phyloP scores from a whole-genome alignment of 305 asterid genomes.

The Fraxinus latifolia region DNA sequence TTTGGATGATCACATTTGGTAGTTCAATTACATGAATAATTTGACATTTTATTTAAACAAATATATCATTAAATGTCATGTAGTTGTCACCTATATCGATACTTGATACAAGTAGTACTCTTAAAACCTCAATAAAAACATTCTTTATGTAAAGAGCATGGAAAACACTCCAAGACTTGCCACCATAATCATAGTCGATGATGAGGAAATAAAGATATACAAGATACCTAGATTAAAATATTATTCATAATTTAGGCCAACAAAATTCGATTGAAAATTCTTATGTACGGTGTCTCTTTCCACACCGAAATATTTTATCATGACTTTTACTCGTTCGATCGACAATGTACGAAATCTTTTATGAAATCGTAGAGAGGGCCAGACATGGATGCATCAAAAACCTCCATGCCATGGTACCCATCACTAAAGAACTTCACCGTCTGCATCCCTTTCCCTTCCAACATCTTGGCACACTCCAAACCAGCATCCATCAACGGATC shows the following conservation, averaged over 20 bases:
- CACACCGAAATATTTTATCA: background rate
- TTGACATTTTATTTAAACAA: too few species aligned
- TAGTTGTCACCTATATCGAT: too few species aligned
- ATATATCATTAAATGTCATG: too few species aligned
- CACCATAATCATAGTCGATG: background rate
- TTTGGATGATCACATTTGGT: too few species aligned
- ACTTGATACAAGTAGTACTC: too few species aligned
- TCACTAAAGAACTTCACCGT: conserved; percentile 28
- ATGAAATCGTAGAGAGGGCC: conserved; percentile 18
- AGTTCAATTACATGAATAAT: too few species aligned
- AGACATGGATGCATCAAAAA: conserved; percentile 31
- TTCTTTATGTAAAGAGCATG: background rate
- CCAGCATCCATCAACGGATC: conserved; percentile 56
- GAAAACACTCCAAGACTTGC: background rate
- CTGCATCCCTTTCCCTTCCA: conserved; percentile 41
- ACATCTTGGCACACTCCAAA: conserved; percentile 31
- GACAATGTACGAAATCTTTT: conserved; percentile 16
- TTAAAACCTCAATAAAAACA: too few species aligned
- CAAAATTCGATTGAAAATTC: background rate
- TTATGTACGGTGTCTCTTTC: background rate
- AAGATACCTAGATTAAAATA: too few species aligned
- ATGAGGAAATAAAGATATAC: too few species aligned
- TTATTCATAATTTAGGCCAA: background rate
- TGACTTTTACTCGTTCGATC: background rate
- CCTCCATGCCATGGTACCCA: conserved; percentile 56